Evolutionary conservation across 2,329 filamentous ascomycete genomes (phyloP), one percentile per base, ranked within the genome.

Genomic region (Sporothrix humicola): DNA sequence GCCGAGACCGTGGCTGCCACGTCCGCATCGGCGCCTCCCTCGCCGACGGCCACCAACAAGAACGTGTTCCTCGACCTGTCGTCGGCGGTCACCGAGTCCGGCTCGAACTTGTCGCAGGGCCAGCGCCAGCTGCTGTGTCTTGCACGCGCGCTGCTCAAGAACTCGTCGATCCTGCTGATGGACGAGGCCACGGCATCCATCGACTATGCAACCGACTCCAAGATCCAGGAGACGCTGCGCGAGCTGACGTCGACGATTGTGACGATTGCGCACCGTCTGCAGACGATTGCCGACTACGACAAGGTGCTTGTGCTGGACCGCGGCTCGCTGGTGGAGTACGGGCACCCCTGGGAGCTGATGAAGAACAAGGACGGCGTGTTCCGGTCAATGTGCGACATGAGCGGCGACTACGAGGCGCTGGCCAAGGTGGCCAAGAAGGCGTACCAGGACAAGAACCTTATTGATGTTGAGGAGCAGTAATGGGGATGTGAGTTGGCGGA

Each of bases 101-200:
- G 96, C 66, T 92, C 92, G 76, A 99, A 99, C 79, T 87, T 99
- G 12, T 98, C 95, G 0, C 96, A 99, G 82, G 96, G 96, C 65
- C 96, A 99, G 81, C 91, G 96, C 8, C 96, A 99, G 82, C 91
- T 99, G 10, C 86, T 99, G 73, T 99, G 96, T 80, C 89, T 99
- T 10, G 96, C 95, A 0, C 91, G 96, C 72, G 96, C 96, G 0
- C 89, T 99, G 77, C 91, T 99, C 76, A 98, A 97, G 83, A 89
- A 90, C 48, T 95, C 96, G 0, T 95, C 93, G 76, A 94, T 99
- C 1, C 86, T 99, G n/a, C 92, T 99, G 79, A 98, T 99, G 96
- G 96, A 99, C 82, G 96, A 99, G 85, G 96, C 96, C 0, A 99
- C 96, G 0, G 96, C 96, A 0, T 97, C 93, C 0, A 98, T 99